Evolutionary conservation across 78 protist genomes (phyloP).

Genomic region (Dictyostelium discoideum): dicty_2.7 NC_007089.4:583001-583500

Average conservation of each 20-base stretch:
- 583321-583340: not conserved
- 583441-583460: slow-evolving; percentile 46
- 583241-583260: not conserved
- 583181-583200: slow-evolving; percentile 51
- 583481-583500: slow-evolving; percentile 55
- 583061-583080: slow-evolving; percentile 49
- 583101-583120: slow-evolving; percentile 58
- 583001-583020: not conserved
- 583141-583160: slow-evolving; percentile 66
- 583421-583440: not conserved
- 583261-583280: slow-evolving; percentile 5
- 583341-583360: not conserved
- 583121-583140: slow-evolving; percentile 62
- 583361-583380: slow-evolving; percentile 25
- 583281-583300: slow-evolving; percentile 11
- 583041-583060: not conserved
- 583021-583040: not conserved
- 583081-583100: not conserved
- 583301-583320: slow-evolving; percentile 26
- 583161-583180: slow-evolving; percentile 29
- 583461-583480: slow-evolving; percentile 47
- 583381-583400: slow-evolving; percentile 18
- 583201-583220: slow-evolving; percentile 26
- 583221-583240: slow-evolving; percentile 2
- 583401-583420: not conserved